Conservation (phyloP, 129 eudicot species). For the Chrysanthemum makinoi region DNA sequence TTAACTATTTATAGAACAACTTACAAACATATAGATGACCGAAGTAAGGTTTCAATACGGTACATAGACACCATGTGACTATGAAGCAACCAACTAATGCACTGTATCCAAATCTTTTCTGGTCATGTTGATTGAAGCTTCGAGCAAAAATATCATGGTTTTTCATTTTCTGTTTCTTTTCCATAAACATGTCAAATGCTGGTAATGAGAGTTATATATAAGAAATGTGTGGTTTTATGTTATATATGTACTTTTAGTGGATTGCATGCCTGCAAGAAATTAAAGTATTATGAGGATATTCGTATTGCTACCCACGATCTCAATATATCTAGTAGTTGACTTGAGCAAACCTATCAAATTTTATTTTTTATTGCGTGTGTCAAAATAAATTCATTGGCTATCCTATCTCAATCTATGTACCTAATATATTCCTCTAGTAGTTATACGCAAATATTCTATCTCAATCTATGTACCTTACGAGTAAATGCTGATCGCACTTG, state of each 20-base stretch:
- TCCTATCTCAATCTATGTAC: too few relatives aligned
- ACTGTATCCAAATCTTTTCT: conserved; percentile 42
- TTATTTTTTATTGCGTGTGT: too few relatives aligned
- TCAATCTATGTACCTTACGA: too few relatives aligned
- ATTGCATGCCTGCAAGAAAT: conserved; percentile 3
- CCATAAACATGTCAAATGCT: conserved; percentile 4
- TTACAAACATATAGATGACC: conserved; percentile 35
- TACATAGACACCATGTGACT: conserved; percentile 33
- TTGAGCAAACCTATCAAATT: background rate
- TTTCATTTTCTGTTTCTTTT: conserved; percentile 12
- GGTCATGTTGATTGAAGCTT: conserved; percentile 52
- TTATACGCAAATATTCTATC: too few relatives aligned
- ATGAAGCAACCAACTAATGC: conserved; percentile 49
- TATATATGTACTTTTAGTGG: conserved; percentile 20
- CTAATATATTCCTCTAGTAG: too few relatives aligned
- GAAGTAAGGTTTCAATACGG: conserved; percentile 42
- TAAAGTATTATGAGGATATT: conserved; percentile 20
- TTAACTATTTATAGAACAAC: background rate
- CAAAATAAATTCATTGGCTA: too few relatives aligned
- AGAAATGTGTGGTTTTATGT: background rate
- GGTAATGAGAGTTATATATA: conserved; percentile 10
- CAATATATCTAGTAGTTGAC: conserved; percentile 31
- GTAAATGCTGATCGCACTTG: too few relatives aligned
- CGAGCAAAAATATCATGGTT: conserved; percentile 32
- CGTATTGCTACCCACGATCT: conserved; percentile 37